A percentile compares a stretch with the other conserved stretches of the same genome.
Conservation (phyloP, 768 basidiomycete species). For the Lentinula guzmanii region DNA sequence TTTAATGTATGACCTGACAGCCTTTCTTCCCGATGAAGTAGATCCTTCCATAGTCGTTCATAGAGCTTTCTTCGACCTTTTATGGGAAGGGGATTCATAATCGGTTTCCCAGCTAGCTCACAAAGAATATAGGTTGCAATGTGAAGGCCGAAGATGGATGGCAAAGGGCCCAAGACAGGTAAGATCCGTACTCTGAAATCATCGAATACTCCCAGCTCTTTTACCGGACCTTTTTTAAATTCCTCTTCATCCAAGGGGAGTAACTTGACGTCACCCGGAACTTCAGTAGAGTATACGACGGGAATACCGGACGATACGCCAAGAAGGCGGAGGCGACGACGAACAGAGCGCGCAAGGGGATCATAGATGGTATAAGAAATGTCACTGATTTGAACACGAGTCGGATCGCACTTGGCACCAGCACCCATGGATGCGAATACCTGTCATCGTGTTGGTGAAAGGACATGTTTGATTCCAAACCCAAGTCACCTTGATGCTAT, state of each 20-base stretch:
- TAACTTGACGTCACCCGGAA: conserved; percentile 81
- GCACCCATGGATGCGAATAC: conserved; percentile 98
- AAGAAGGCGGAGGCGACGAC: conserved; percentile 61
- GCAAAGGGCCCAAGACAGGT: conserved; percentile 85
- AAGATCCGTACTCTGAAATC: conserved; percentile 92
- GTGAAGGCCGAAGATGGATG: conserved; percentile 87
- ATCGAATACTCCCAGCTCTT: conserved; percentile 85
- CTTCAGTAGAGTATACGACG: conserved; percentile 95
- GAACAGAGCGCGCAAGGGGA: conserved; percentile 87
- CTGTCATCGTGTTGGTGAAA: conserved; percentile 33
- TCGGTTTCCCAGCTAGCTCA: conserved; percentile 78
- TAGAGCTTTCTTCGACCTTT: conserved; percentile 84
- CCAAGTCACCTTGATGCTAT: conserved; percentile 60
- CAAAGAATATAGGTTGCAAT: conserved; percentile 86
- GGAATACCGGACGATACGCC: conserved; percentile 67
- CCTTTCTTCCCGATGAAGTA: conserved; percentile 70
- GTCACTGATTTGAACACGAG: conserved; percentile 91
- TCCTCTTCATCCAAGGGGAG: conserved; percentile 90
- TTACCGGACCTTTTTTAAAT: conserved; percentile 82
- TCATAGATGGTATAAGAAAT: conserved; percentile 92
- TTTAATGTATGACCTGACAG: conserved; percentile 56
- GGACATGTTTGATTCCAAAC: neutral
- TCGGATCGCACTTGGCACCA: conserved; percentile 91
- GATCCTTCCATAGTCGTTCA: conserved; percentile 68
- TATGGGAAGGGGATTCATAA: conserved; percentile 77